phyloP scores from a whole-genome alignment of 768 basidiomycete species.

The Suillus placidus region DNA sequence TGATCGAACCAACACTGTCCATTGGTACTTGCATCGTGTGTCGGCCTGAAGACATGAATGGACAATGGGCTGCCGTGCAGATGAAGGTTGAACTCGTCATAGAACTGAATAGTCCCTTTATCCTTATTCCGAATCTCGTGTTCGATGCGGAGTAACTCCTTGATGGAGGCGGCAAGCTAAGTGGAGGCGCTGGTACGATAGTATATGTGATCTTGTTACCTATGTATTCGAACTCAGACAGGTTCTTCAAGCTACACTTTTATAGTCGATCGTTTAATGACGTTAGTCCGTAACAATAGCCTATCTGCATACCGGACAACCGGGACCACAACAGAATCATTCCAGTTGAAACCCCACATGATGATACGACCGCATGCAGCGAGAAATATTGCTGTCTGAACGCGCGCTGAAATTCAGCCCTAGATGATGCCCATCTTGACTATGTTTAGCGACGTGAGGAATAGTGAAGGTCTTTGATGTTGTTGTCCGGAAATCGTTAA shows the following conservation, averaged over 20 bases:
- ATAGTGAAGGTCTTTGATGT: constrained; percentile 96
- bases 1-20: constrained; percentile 1
- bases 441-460: constrained; percentile 94
- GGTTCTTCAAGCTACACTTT: neutral
- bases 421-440: constrained; percentile 98
- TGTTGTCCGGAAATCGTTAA: constrained; percentile 79
- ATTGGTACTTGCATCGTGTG: constrained; percentile 10
- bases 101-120: no score
- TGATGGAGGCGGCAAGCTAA: neutral
- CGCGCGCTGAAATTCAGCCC: neutral
- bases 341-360: constrained; percentile 92
- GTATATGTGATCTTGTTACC: neutral
- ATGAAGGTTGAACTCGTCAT: neutral
- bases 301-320: neutral
- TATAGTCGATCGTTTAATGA: neutral
- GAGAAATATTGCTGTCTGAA: neutral
- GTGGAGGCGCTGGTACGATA: neutral
- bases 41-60: neutral
- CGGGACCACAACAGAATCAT: constrained; percentile 66
- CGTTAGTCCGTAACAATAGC: neutral
- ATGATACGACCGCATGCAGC: constrained; percentile 88
- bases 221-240: constrained; percentile 4
- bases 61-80: neutral
- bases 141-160: neutral
- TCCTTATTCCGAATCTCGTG: neutral